phyloP scores from a whole-genome alignment of 129 eudicot species.

The Lactuca saligna region DNA sequence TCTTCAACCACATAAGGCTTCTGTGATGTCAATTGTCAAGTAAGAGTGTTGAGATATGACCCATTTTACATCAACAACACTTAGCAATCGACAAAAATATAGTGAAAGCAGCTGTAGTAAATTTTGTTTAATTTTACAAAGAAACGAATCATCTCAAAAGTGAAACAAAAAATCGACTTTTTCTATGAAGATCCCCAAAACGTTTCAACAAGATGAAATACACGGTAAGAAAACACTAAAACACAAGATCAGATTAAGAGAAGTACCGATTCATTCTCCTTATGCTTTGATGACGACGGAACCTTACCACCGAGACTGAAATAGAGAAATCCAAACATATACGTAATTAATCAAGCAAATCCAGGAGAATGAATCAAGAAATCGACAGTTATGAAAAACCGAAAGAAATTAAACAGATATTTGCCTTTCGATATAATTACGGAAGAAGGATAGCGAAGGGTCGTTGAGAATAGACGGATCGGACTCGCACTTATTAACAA shows the following conservation, averaged over 20 bases:
- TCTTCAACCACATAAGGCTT: constrained; percentile 55
- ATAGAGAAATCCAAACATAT: neutral
- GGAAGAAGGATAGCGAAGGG: constrained; percentile 69
- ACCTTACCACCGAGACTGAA: constrained; percentile 63
- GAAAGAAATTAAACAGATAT: neutral
- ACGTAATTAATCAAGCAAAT: neutral
- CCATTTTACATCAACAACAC: neutral
- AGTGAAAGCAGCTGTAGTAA: neutral
- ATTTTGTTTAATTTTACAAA: neutral
- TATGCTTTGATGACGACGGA: constrained; percentile 38
- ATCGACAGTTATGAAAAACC: neutral
- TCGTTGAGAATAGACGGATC: constrained; percentile 54
- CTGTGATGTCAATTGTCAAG: constrained; percentile 13
- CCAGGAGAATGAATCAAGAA: neutral
- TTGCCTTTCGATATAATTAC: constrained; percentile 62
- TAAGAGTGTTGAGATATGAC: too few species aligned
- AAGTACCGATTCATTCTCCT: constrained; percentile 20
- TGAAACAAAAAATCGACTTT: neutral
- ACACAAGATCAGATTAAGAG: neutral
- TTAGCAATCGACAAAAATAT: neutral
- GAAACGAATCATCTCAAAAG: neutral
- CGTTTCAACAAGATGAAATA: neutral
- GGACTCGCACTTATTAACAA: constrained; percentile 50
- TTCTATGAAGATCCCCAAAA: neutral
- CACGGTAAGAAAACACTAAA: too few species aligned